Percentiles rank a stretch among this genome's conserved stretches.
Evolutionary conservation across 179 eudicot species (phyloP).

Genomic region (Heliamphora pulchella): DNA sequence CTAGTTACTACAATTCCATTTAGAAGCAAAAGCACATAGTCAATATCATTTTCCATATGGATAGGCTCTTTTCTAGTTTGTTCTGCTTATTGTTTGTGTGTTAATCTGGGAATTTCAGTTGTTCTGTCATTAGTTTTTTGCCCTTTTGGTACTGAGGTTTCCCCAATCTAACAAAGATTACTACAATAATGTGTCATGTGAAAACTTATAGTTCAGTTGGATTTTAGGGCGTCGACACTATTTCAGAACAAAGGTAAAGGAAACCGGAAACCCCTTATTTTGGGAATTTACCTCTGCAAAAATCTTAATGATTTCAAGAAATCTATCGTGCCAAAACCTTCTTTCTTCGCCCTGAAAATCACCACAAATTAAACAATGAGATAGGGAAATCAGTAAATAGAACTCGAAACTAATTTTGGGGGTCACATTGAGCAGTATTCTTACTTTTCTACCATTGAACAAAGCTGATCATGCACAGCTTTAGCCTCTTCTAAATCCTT

Average conservation of each 20-base stretch:
- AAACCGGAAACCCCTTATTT: neutral
- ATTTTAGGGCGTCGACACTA: neutral
- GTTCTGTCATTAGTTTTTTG: too few species aligned
- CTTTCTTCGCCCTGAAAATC: constrained; percentile 33
- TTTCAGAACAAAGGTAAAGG: neutral
- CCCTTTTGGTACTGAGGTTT: too few species aligned
- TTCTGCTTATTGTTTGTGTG: too few species aligned
- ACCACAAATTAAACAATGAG: neutral
- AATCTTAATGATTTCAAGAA: constrained; percentile 31
- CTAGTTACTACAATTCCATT: too few species aligned
- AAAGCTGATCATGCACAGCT: constrained; percentile 43
- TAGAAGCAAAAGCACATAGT: too few species aligned
- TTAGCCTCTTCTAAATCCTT: constrained; percentile 43
- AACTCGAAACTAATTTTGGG: neutral
- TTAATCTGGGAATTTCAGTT: too few species aligned
- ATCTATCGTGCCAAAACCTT: constrained; percentile 36
- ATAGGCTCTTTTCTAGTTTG: too few species aligned
- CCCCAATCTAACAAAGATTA: neutral
- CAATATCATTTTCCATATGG: too few species aligned
- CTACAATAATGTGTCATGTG: neutral
- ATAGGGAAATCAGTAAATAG: neutral
- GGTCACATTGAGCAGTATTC: neutral
- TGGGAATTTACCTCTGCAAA: constrained; percentile 40
- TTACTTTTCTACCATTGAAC: constrained; percentile 44
- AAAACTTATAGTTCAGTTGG: neutral